These are phyloP conservation scores for Teratosphaeria viscida DNA, from an alignment of 2,329 filamentous ascomycete genomes.

Conservation along the genomic window DNA sequence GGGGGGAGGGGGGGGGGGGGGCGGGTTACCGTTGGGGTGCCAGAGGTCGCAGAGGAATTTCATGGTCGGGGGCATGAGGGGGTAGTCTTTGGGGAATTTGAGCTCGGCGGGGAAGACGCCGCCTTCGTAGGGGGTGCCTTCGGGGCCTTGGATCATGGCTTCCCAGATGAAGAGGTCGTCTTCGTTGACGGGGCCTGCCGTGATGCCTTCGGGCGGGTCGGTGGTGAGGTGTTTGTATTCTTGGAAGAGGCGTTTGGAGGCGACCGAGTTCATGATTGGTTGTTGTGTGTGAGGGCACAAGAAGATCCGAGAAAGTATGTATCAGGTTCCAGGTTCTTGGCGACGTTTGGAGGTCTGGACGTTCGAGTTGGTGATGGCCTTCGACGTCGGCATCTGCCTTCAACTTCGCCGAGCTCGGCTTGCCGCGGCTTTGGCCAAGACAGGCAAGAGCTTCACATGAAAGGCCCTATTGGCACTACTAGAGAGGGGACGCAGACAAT, in stretches of 20 bases:
- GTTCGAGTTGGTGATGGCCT: not conserved
- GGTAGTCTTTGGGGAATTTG: slow-evolving; percentile 92
- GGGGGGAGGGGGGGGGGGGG: no score
- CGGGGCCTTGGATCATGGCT: slow-evolving; percentile 87
- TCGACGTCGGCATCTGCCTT: not conserved
- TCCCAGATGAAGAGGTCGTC: slow-evolving; percentile 97
- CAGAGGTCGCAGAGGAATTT: slow-evolving; percentile 88
- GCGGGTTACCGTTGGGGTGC: no score
- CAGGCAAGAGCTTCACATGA: not conserved
- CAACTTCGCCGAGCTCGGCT: not conserved
- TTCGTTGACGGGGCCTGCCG: slow-evolving; percentile 82
- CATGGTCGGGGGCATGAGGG: slow-evolving; percentile 92
- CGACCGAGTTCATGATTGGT: slow-evolving; percentile 33
- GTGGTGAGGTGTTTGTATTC: slow-evolving; percentile 92
- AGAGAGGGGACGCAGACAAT: no score
- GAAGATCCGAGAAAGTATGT: not conserved
- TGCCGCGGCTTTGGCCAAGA: not conserved
- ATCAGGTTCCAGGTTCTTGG: not conserved
- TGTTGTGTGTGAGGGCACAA: not conserved
- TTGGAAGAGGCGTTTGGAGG: slow-evolving; percentile 73
- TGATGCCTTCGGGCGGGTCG: slow-evolving; percentile 95
- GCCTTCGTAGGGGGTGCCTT: slow-evolving; percentile 91
- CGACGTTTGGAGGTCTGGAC: not conserved
- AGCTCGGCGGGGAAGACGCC: slow-evolving; percentile 92
- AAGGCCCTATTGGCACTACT: not conserved